phyloP scores from a whole-genome alignment of 2,329 filamentous ascomycete genomes.

The Claviceps quebecensis region DNA sequence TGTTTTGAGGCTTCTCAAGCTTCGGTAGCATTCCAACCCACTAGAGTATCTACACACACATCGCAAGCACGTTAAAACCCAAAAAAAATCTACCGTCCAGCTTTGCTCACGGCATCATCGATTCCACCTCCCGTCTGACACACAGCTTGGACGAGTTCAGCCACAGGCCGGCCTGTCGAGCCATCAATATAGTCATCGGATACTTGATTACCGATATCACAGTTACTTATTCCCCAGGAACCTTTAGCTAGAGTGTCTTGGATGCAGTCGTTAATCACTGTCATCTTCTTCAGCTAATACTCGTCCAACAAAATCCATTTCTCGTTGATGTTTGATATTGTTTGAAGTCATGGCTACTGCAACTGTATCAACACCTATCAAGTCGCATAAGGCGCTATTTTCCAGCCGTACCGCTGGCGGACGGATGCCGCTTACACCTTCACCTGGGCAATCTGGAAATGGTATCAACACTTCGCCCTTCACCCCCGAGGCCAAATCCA shows the following conservation, averaged over 20 bases:
- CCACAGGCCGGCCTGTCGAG: slow-evolving; percentile 23
- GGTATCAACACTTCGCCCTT: slow-evolving; percentile 57
- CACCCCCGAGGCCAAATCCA: slow-evolving; percentile 54
- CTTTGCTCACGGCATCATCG: slow-evolving; percentile 18
- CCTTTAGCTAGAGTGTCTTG: slow-evolving; percentile 47
- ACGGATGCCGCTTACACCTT: slow-evolving; percentile 87
- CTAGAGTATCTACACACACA: background rate
- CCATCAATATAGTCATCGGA: slow-evolving; percentile 32
- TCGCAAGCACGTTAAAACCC: background rate
- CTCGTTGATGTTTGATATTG: slow-evolving; percentile 8
- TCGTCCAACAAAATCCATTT: slow-evolving; percentile 22
- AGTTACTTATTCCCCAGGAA: slow-evolving; percentile 39
- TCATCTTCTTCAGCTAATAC: slow-evolving; percentile 28
- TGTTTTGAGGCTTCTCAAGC: background rate
- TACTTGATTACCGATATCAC: slow-evolving; percentile 24
- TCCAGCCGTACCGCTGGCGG: slow-evolving; percentile 85
- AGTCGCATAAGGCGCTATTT: slow-evolving; percentile 89
- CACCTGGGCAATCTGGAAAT: slow-evolving; percentile 55
- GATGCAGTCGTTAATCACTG: slow-evolving; percentile 34
- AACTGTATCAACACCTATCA: slow-evolving; percentile 77
- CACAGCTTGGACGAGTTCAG: slow-evolving; percentile 26
- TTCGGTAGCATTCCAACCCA: slow-evolving; percentile 9
- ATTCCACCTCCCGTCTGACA: slow-evolving; percentile 22
- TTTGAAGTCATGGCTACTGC: slow-evolving; percentile 60
- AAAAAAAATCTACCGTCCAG: slow-evolving; percentile 20